Evolutionary conservation across 2,329 filamentous ascomycete species (phyloP), one percentile per base, ranked within the genome.

Genomic region (Fusarium sp.): DNA sequence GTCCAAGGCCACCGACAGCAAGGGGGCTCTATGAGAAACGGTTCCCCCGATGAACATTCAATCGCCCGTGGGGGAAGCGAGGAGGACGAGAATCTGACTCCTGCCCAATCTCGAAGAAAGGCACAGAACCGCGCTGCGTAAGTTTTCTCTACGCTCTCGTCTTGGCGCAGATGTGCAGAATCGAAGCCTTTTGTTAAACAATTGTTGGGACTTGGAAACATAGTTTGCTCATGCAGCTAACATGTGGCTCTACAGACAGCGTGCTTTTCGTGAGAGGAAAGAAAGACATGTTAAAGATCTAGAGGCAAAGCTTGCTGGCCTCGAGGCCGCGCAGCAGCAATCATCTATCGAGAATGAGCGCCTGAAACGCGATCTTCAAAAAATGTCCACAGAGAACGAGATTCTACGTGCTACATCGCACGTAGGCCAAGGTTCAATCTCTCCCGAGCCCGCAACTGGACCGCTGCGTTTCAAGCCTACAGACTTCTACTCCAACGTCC

Each of bases 191-290:
- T 23, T 34, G 26, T n/a, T n/a, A 18, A 26, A 37, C n/a, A 31
- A 16, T 45, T n/a, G 20, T 16, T 26, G 8, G 18, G 20, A 23
- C 23, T 23, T 47, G 12, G 15, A 59, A 33, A 40, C 16, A 38
- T 11, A 30, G 28, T 36, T 40, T 33, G 13, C n/a, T 33, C 42
- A 41, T 18, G 12, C 50, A 41, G 51, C 69, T 74, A 63, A 75
- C 68, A 55, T 38, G 16, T 44, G 15, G 10, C 37, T 46, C 26
- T 18, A 36, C 67, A 97, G 95, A 47, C 96, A 98, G 85, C 91
- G 95, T 73, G 95, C 96, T 33, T 98, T 98, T 79, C 93, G 95
- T 64, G 95, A 98, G 80, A 91, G 95, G 72, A 98, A 98, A 80
- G 95, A 98, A 79, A 91, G 90, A 60, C 94, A 97, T 76, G 94